phyloP scores from a whole-genome alignment of 1,284 basidiomycete genomes.

The Austroboletus novae-zelandiae region DNA sequence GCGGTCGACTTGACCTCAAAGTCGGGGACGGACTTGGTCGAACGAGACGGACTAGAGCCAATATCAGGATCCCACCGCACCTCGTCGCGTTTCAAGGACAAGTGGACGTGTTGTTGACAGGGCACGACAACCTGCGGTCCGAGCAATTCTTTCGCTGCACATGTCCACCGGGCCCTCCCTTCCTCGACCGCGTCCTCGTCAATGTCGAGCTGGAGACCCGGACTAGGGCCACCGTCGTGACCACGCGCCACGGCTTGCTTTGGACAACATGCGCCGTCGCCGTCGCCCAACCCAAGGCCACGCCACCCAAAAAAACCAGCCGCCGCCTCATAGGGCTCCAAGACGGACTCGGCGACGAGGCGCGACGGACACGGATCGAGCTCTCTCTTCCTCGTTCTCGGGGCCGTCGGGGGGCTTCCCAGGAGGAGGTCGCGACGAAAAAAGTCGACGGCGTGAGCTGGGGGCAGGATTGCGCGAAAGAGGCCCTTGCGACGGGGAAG shows the following conservation, averaged over 20 bases:
- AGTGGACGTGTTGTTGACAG: too few relatives aligned
- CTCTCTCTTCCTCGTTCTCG: neutral
- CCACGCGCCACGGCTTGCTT: neutral
- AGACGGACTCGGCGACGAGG: constrained; percentile 20
- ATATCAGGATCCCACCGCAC: constrained; percentile 18
- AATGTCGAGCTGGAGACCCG: constrained; percentile 9
- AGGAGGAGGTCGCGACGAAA: constrained; percentile 23
- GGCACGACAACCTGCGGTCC: constrained; percentile 16
- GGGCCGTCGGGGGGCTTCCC: neutral
- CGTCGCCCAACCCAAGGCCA: constrained; percentile 19
- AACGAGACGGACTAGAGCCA: neutral
- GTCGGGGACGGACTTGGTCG: neutral
- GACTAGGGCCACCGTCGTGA: too few relatives aligned
- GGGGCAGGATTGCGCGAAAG: constrained; percentile 23
- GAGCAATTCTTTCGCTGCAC: constrained; percentile 21
- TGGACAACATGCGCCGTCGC: neutral
- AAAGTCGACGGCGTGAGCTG: constrained; percentile 24
- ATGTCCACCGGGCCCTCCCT: constrained; percentile 21
- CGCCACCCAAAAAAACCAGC: constrained; percentile 31
- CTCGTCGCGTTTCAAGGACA: neutral
- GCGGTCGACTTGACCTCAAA: neutral
- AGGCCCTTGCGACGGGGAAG: constrained; percentile 27
- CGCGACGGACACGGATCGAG: constrained; percentile 1
- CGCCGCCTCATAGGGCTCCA: constrained; percentile 26
- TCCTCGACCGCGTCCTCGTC: constrained; percentile 26